Base-by-base conservation (phyloP, 306 rosid genomes). In the Dryas drummondii region DNA sequence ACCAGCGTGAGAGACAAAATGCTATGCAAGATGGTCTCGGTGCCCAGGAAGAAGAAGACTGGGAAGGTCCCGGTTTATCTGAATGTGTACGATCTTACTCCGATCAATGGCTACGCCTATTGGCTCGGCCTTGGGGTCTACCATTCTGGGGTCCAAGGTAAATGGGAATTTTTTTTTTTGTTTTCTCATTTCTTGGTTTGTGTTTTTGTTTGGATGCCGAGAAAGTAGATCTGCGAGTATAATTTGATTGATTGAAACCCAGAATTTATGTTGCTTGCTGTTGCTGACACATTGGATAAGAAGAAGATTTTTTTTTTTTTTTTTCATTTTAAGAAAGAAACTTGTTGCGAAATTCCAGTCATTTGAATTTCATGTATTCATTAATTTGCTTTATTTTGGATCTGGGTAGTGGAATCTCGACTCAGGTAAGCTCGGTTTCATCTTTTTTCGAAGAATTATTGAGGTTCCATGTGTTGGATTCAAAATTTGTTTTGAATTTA, bases 61-160 rank as follows among this genome's bases (percentile, higher is more conserved):
- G 98, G 97, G 42, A 84, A 85, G 4, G 91, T 85, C 51, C 98
- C 98, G 12, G 98, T 94, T 64, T 75, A 90, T 75, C 86, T 94
- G 5, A 94, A 94, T 76, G 99, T 94, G 5, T 94, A 94, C 74
- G 98, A 94, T 66, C 93, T 94, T 13, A 94, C 98, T 70, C 87
- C 97, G 5, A 88, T 94, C 9, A 94, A 94, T 66, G 97, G 97
- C 14, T 94, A 91, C 76, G 96, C 98, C 0, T 94, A 91, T 78
- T 94, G 98, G 98, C 75, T 94, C 64, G 98, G 98, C 51, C 98
- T 94, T 61, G 98, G 98, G 3, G 91, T 91, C 71, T 94, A 91
- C 70, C 98, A 94, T 82, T 94, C 98, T 4, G 98, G 98, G 4
- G 97, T 94, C 26, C 96, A 94, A 86, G 99, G 99, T 91, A 77